Base-by-base conservation (phyloP, 192 early-diverging fungal genomes). In the Linnemannia zychae region DNA sequence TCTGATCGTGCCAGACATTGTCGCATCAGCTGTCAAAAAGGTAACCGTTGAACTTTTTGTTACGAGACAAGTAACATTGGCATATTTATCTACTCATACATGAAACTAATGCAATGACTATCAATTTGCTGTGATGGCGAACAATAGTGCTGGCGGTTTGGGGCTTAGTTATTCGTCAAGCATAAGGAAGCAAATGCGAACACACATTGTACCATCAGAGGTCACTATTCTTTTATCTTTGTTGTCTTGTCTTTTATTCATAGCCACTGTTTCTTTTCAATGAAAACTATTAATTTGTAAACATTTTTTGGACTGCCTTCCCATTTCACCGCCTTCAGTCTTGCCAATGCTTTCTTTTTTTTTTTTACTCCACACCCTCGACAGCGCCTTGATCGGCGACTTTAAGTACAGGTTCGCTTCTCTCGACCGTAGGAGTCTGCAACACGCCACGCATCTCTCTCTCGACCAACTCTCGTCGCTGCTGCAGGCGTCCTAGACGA, bases 381-480 rank as follows among this genome's bases (percentile, higher is more conserved):
- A 63, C 13, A 28, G 22, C 9, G 15, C 7, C 12, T 1, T 63
- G 57, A 63, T 63, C 57, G 28, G 28, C 28, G 13, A 15, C 57
- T 18, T 16, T 40, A n/a, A 31, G 57, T 12, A 28, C 7, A 63
- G 15, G 57, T 12, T 63, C 57, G 11, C 31, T 28, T 24, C 57
- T 63, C 57, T 63, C 57, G 24, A 63, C 9, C 3, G 57, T 63
- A 31, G n/a, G 57, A 13, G 57, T 63, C 0, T 63, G 57, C 24
- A 63, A 22, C 66, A 50, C 33, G 34, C 38, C 37, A 15, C 28
- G 75, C 15, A 36, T 57, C 63, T 88, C 87, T 4, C 84, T 65
- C 47, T 84, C 80, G 16, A 88, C 75, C 37, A 91, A 38, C 37
- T 92, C 90, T 22, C 67, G 68, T 48, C 91, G 67, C 40, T 90